A percentile compares a stretch with the other conserved stretches of the same genome.
Conservation (phyloP, 1,284 basidiomycete genomes). For the Malassezia nana region DNA sequence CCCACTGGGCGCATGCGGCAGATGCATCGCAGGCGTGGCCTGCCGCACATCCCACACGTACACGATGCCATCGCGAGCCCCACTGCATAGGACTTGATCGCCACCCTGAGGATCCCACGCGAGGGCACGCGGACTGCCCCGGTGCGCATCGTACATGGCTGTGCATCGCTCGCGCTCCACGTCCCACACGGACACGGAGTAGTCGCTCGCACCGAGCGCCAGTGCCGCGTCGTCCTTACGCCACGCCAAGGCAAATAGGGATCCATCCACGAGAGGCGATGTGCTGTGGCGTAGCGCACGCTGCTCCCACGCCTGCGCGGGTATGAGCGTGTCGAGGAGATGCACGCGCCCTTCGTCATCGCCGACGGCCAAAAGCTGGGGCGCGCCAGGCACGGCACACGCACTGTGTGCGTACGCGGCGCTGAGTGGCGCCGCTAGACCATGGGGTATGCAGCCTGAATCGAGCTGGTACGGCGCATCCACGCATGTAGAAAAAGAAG, state of each 20-base stretch:
- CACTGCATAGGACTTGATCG: constrained; percentile 33
- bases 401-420: constrained; percentile 32
- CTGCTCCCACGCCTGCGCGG: constrained; percentile 15
- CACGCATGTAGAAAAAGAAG: not conserved
- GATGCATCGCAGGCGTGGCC: constrained; percentile 24
- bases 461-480: constrained; percentile 19
- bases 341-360: constrained; percentile 42
- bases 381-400: constrained; percentile 20
- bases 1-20: constrained; percentile 31
- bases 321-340: constrained; percentile 30
- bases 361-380: constrained; percentile 43
- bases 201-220: constrained; percentile 36
- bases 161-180: constrained; percentile 28
- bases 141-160: constrained; percentile 22
- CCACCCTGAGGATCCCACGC: constrained; percentile 34
- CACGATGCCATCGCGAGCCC: constrained; percentile 39
- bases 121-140: constrained; percentile 34
- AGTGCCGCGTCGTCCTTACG: constrained; percentile 34
- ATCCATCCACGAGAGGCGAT: constrained; percentile 15
- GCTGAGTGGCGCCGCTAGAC: constrained; percentile 23
- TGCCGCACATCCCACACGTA: constrained; percentile 36
- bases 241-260: constrained; percentile 40
- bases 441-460: constrained; percentile 17
- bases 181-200: constrained; percentile 37
- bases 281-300: constrained; percentile 6